phyloP scores from a whole-genome alignment of 169 alveolate species.

The Cryptosporidium parvum region DNA sequence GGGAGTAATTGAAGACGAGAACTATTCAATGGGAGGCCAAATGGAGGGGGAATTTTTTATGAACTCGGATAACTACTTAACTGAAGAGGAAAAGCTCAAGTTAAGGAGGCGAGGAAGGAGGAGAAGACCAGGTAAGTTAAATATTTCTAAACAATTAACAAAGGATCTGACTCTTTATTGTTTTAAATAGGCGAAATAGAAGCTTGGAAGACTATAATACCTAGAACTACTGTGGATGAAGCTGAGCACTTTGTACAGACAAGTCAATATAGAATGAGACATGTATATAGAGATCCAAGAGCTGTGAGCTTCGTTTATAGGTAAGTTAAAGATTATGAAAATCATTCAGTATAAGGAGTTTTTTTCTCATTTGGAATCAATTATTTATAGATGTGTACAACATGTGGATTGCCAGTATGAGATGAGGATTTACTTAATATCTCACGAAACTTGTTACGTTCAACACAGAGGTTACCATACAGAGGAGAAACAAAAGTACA shows the following conservation, averaged over 20 bases:
- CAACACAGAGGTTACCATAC: conserved; percentile 74
- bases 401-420: conserved; percentile 75
- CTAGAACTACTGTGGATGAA: conserved; percentile 72
- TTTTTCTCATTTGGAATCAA: neutral
- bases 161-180: neutral
- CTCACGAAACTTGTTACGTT: conserved; percentile 75
- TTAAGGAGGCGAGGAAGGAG: conserved; percentile 72
- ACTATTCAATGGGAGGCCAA: conserved; percentile 1
- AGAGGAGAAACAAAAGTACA: conserved; percentile 68
- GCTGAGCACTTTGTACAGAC: conserved; percentile 76
- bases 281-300: conserved; percentile 74
- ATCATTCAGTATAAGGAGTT: neutral
- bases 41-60: conserved; percentile 37
- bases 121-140: conserved; percentile 75
- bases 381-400: conserved; percentile 52
- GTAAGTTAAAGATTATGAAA: conserved; percentile 5
- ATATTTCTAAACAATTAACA: neutral
- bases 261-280: conserved; percentile 76
- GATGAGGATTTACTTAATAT: conserved; percentile 61
- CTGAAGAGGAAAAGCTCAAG: conserved; percentile 69
- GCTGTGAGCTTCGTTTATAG: conserved; percentile 74
- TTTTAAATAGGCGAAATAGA: conserved; percentile 51
- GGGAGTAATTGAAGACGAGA: conserved; percentile 48
- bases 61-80: conserved; percentile 13
- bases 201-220: conserved; percentile 74